Conservation (phyloP, 2,329 filamentous ascomycete species). For the Xylariaceae sp. region DNA sequence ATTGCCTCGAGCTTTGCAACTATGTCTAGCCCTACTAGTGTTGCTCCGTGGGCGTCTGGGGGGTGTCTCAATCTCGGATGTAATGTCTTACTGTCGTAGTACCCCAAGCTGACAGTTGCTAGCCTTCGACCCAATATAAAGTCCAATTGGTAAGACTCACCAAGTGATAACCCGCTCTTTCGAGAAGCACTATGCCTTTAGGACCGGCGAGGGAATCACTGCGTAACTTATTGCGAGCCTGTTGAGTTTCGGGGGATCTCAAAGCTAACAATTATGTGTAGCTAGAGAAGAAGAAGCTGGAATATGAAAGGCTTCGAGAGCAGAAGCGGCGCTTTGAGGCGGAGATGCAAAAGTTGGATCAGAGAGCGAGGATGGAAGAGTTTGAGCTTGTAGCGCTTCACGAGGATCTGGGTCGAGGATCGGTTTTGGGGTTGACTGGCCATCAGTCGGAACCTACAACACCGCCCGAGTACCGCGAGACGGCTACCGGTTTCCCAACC, state of each 20-base stretch:
- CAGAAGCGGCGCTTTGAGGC: conserved; percentile 86
- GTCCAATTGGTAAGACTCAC: conserved; percentile 67
- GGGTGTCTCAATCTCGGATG: conserved; percentile 29
- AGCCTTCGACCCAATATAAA: conserved; percentile 32
- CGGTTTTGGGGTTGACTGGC: conserved; percentile 52
- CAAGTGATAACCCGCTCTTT: background rate
- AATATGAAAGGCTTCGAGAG: conserved; percentile 87
- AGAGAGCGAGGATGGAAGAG: conserved; percentile 78
- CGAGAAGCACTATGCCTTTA: background rate
- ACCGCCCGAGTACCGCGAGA: conserved; percentile 86
- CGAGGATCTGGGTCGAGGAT: conserved; percentile 64
- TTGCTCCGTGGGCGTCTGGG: conserved; percentile 10
- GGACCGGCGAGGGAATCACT: background rate
- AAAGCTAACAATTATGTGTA: conserved; percentile 44
- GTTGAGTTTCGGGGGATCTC: conserved; percentile 1
- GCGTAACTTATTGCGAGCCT: conserved; percentile 5
- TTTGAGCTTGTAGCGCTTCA: conserved; percentile 82
- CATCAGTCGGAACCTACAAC: conserved; percentile 95
- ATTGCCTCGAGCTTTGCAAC: conserved; percentile 10
- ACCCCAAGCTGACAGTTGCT: conserved; percentile 26
- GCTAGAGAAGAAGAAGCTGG: conserved; percentile 90
- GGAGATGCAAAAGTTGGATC: conserved; percentile 85
- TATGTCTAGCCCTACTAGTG: conserved; percentile 17
- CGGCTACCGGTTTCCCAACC: conserved; percentile 64
- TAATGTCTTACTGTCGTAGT: conserved; percentile 28